Evolutionary conservation across 495 filamentous ascomycete genomes (phyloP).

Genomic region (Trichoderma gamsii): DNA sequence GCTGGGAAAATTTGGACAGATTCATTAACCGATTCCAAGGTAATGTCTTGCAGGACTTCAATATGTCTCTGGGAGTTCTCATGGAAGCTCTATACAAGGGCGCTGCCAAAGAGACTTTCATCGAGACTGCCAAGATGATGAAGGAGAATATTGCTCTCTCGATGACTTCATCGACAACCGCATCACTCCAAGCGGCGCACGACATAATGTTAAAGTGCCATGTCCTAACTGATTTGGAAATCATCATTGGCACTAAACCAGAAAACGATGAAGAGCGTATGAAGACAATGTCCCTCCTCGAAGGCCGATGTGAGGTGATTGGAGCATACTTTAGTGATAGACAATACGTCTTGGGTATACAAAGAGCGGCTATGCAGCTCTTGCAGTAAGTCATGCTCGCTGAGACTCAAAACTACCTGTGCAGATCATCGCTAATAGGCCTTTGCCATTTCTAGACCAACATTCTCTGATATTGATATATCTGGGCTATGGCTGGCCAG

Average conservation of each 20-base stretch:
- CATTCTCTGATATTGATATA: constrained; percentile 59
- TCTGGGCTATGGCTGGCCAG: constrained; percentile 81
- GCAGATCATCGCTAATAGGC: constrained; percentile 35
- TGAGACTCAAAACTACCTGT: constrained; percentile 15
- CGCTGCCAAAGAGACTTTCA: constrained; percentile 49
- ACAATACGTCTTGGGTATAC: constrained; percentile 85
- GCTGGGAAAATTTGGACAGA: constrained; percentile 68
- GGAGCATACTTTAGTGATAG: constrained; percentile 86
- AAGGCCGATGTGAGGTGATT: constrained; percentile 72
- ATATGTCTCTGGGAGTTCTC: constrained; percentile 61
- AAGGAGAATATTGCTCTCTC: constrained; percentile 65
- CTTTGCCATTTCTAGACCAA: constrained; percentile 27
- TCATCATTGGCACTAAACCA: constrained; percentile 53
- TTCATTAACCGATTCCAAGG: constrained; percentile 53
- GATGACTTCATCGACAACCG: constrained; percentile 65
- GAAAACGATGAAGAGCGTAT: constrained; percentile 32
- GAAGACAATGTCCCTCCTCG: constrained; percentile 52
- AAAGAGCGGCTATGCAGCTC: constrained; percentile 78
- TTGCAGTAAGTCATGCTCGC: constrained; percentile 44
- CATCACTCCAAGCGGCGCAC: constrained; percentile 75
- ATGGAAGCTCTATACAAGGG: constrained; percentile 53
- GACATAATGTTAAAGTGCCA: constrained; percentile 78
- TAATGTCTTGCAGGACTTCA: constrained; percentile 64
- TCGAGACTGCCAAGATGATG: constrained; percentile 52
- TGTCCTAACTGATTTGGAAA: constrained; percentile 78